phyloP scores from a whole-genome alignment of 257 asterid genomes.

The Eustoma russellianum region DNA sequence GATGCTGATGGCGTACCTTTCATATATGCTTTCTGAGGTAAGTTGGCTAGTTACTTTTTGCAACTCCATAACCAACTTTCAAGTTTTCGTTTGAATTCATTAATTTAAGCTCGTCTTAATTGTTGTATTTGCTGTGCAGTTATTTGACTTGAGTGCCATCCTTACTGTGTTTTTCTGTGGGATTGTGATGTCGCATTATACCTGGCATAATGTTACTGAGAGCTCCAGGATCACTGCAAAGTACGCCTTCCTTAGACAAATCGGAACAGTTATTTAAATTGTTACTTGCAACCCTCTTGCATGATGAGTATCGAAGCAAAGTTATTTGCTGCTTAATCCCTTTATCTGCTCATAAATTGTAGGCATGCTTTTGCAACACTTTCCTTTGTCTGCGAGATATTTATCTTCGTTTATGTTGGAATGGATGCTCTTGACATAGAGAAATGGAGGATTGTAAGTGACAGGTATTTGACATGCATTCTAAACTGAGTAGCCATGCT shows the following conservation, averaged over 20 bases:
- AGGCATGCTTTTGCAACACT: slow-evolving; percentile 95
- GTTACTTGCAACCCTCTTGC: not conserved
- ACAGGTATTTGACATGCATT: too few species aligned
- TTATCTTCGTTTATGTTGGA: slow-evolving; percentile 91
- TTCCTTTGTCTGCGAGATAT: slow-evolving; percentile 87
- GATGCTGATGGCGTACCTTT: slow-evolving; percentile 97
- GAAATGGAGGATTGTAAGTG: slow-evolving; percentile 78
- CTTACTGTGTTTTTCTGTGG: slow-evolving; percentile 98
- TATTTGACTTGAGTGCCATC: slow-evolving; percentile 79
- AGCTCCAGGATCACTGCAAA: slow-evolving; percentile 92
- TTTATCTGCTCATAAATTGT: slow-evolving; percentile 13
- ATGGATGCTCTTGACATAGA: slow-evolving; percentile 99
- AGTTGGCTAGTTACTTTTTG: slow-evolving; percentile 22
- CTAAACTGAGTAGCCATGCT: too few species aligned
- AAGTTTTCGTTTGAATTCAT: not conserved
- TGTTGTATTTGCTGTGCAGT: slow-evolving; percentile 40
- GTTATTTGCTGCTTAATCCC: not conserved
- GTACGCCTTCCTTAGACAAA: slow-evolving; percentile 31
- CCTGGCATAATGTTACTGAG: slow-evolving; percentile 99
- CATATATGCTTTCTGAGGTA: slow-evolving; percentile 95
- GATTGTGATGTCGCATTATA: slow-evolving; percentile 97
- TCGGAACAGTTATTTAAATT: not conserved
- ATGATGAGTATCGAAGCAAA: not conserved
- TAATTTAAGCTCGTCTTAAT: slow-evolving; percentile 2
- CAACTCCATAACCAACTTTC: not conserved